Percentiles rank a stretch among this genome's conserved stretches.
Conservation (phyloP, 768 basidiomycete genomes). For the Pleurotus pulmonarius region DNA sequence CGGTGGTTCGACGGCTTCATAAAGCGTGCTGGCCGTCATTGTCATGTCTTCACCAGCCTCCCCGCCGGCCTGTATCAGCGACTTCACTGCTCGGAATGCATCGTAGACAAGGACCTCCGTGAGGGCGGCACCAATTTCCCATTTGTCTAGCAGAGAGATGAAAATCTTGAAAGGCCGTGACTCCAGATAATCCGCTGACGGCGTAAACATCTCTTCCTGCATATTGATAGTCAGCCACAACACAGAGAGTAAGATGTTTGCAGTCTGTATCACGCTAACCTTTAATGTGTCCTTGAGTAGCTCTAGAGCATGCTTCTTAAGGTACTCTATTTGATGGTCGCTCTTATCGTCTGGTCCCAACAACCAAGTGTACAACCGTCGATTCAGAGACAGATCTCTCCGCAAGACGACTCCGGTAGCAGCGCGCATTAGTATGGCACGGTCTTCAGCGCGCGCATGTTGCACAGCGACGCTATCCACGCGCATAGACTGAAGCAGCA, state of each 20-base stretch:
- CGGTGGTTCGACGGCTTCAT: conserved; percentile 90
- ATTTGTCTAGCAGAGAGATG: conserved; percentile 92
- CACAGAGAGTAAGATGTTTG: not conserved
- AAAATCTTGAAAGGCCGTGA: conserved; percentile 94
- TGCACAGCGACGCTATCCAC: conserved; percentile 70
- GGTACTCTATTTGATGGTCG: conserved; percentile 69
- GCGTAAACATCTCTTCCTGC: conserved; percentile 74
- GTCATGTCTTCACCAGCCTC: conserved; percentile 61
- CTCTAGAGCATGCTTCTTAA: conserved; percentile 67
- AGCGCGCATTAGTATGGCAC: conserved; percentile 79
- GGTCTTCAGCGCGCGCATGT: conserved; percentile 68
- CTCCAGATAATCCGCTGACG: conserved; percentile 69
- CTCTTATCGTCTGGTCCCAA: conserved; percentile 78
- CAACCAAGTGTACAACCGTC: conserved; percentile 91
- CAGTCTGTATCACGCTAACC: conserved; percentile 31
- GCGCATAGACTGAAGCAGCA: conserved; percentile 72
- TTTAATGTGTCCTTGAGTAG: conserved; percentile 68
- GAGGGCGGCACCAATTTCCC: conserved; percentile 86
- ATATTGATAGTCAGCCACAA: not conserved
- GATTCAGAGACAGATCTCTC: conserved; percentile 88
- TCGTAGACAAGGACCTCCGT: conserved; percentile 80
- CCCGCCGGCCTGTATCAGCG: conserved; percentile 45
- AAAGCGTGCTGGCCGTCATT: conserved; percentile 83
- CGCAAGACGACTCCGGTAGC: conserved; percentile 87
- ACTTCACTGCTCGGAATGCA: conserved; percentile 68